phyloP scores from a whole-genome alignment of 306 rosid genomes.

The Abrus pulchellus region DNA sequence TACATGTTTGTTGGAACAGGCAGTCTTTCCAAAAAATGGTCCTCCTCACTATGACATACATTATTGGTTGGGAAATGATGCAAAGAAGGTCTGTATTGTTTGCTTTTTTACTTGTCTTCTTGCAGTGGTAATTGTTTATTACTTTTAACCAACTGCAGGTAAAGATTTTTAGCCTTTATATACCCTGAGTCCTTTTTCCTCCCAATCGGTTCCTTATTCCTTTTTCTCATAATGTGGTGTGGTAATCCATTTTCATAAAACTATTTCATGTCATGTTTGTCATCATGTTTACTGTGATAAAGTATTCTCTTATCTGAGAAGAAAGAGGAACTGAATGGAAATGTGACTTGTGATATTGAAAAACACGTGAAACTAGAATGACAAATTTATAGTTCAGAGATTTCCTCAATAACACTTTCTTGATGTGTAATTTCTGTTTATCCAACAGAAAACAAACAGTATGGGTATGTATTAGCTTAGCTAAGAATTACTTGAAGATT shows the following conservation, averaged over 20 bases:
- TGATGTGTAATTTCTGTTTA: slow-evolving; percentile 27
- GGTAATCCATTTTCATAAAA: slow-evolving; percentile 27
- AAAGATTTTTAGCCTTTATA: background rate
- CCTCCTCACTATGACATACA: slow-evolving; percentile 84
- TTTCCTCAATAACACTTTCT: slow-evolving; percentile 13
- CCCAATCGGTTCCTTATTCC: slow-evolving; percentile 8
- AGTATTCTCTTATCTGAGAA: slow-evolving; percentile 29
- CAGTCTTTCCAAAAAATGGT: slow-evolving; percentile 69
- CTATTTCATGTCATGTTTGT: slow-evolving; percentile 18
- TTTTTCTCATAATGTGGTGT: slow-evolving; percentile 21
- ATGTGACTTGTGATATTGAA: background rate
- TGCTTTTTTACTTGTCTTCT: slow-evolving; percentile 29
- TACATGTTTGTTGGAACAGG: slow-evolving; percentile 68
- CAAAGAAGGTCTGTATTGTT: slow-evolving; percentile 64
- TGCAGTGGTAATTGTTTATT: slow-evolving; percentile 18
- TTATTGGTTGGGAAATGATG: slow-evolving; percentile 84
- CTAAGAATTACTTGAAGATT: slow-evolving; percentile 1
- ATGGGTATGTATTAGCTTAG: slow-evolving; percentile 15
- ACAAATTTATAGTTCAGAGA: slow-evolving; percentile 22
- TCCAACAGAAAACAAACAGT: slow-evolving; percentile 4
- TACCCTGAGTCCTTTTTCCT: background rate
- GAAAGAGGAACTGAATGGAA: slow-evolving; percentile 7
- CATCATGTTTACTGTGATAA: slow-evolving; percentile 10
- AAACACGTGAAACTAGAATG: background rate
- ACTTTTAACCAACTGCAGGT: slow-evolving; percentile 13